Evolutionary conservation across 176 grass and related monocot species (phyloP), one percentile per base, ranked within the genome.

Genomic region (Elymus sibiricus): DNA sequence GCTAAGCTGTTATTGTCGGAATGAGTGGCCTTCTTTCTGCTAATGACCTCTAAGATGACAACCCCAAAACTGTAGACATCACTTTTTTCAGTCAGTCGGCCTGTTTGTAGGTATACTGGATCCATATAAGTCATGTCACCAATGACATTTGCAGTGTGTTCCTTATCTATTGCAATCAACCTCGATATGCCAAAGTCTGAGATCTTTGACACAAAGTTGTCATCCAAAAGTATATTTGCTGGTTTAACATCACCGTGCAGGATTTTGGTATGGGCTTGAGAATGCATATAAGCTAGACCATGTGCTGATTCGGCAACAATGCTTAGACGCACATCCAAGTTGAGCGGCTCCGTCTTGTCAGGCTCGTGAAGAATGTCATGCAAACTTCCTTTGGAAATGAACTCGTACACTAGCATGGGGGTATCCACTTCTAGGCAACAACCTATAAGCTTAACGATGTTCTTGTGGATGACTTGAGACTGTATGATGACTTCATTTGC

Each of bases 401-500:
- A 66, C 64, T 66, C 64, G 11, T 66, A 66, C 64, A 66, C 64
- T 67, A 67, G 64, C 64, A 67, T 67, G 13, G 64, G 29, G 15
- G 17, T 37, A 37, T 69, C 34, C 3, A 35, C 34, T 35, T 35
- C 34, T 35, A 35, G 2, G 34, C 34, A 4, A 35, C 34, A 35
- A 35, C 4, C 34, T 35, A 35, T 40, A 10, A 70, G 67, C 35
- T 5, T 70, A 39, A 70, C 35, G 2, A 70, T 40, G 35, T 70
- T 70, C 35, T 70, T 70, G 35, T 70, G 67, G 21, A 70, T 70
- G 67, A 70, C 35, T 70, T 70, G 67, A 70, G 67, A 70, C 21
- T 70, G 35, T 9, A 70, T 70, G 67, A 70, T 70, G 67, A 70
- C 34, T 70, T 70, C 67, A 40, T 70, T 70, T 11, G 67, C 35